Percentiles rank a stretch among this genome's conserved stretches.
Conservation (phyloP, 2,329 filamentous ascomycete genomes). For the Cytospora piceicola region DNA sequence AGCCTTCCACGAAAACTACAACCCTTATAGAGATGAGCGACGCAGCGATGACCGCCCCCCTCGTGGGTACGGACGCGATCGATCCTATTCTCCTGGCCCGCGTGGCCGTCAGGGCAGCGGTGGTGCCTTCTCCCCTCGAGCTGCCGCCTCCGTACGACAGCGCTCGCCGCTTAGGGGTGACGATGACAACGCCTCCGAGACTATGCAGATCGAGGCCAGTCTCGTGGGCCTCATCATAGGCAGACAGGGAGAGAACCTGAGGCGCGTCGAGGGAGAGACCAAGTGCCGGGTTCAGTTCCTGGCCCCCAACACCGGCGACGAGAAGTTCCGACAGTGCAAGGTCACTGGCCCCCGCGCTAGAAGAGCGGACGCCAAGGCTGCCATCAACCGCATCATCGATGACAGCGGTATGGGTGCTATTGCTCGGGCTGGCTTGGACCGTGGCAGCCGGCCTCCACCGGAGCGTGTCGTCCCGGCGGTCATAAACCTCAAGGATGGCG, state of each 20-base stretch:
- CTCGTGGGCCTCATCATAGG: conserved; percentile 91
- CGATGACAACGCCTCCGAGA: conserved; percentile 72
- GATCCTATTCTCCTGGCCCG: conserved; percentile 67
- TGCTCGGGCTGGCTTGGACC: conserved; percentile 53
- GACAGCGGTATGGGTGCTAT: conserved; percentile 70
- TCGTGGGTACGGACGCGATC: conserved; percentile 64
- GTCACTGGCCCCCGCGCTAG: conserved; percentile 75
- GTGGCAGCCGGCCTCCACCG: conserved; percentile 42
- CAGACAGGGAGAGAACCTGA: conserved; percentile 84
- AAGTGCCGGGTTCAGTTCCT: conserved; percentile 87
- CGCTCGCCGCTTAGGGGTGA: conserved; percentile 61
- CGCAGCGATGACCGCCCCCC: conserved; percentile 62
- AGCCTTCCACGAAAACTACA: conserved; percentile 74
- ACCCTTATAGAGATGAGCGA: conserved; percentile 84
- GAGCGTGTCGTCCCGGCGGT: conserved; percentile 21
- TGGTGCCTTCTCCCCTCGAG: conserved; percentile 63
- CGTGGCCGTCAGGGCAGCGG: conserved; percentile 51
- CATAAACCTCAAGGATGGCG: conserved; percentile 70
- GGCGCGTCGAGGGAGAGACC: conserved; percentile 81
- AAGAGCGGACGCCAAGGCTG: conserved; percentile 76
- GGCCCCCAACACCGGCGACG: conserved; percentile 71
- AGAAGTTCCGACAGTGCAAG: conserved; percentile 79
- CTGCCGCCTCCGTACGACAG: conserved; percentile 55
- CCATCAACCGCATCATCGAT: conserved; percentile 86
- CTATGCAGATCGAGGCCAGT: conserved; percentile 83